Percentiles rank a stretch among this genome's conserved stretches.
Conservation (phyloP, 306 rosid genomes). For the Quercus bicolor region DNA sequence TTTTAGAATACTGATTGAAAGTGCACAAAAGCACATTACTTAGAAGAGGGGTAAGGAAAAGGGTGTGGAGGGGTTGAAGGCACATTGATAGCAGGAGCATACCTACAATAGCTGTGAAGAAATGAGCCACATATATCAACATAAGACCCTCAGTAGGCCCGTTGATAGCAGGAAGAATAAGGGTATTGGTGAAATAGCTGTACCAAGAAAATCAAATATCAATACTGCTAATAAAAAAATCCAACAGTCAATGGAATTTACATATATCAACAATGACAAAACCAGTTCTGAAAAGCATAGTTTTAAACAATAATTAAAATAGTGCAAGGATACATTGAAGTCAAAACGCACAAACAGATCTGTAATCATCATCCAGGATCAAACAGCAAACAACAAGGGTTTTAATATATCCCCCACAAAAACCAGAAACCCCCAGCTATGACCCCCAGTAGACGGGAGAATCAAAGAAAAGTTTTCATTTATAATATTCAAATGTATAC, state of each 20-base stretch:
- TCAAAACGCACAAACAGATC: background rate
- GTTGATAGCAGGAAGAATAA: constrained; percentile 80
- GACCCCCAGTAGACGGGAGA: background rate
- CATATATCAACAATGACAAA: background rate
- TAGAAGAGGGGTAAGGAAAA: too few species aligned
- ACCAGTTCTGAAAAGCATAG: background rate
- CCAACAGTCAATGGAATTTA: constrained; percentile 3
- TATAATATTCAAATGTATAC: background rate
- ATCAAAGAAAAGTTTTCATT: background rate
- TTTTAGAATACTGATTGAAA: background rate
- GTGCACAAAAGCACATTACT: background rate
- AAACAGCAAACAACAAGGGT: background rate
- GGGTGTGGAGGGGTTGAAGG: background rate
- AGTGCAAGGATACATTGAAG: background rate
- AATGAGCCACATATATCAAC: constrained; percentile 68
- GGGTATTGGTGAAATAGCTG: constrained; percentile 91
- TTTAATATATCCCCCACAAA: background rate
- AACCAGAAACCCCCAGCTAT: background rate
- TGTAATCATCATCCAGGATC: constrained; percentile 15
- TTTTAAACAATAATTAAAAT: constrained; percentile 5
- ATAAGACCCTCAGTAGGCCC: constrained; percentile 98
- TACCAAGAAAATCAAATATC: constrained; percentile 29
- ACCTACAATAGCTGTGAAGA: constrained; percentile 88
- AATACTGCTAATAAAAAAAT: background rate
- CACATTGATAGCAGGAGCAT: constrained; percentile 29